Base-by-base conservation (phyloP, 192 early-diverging fungal genomes). In the Mortierella alpina region DNA sequence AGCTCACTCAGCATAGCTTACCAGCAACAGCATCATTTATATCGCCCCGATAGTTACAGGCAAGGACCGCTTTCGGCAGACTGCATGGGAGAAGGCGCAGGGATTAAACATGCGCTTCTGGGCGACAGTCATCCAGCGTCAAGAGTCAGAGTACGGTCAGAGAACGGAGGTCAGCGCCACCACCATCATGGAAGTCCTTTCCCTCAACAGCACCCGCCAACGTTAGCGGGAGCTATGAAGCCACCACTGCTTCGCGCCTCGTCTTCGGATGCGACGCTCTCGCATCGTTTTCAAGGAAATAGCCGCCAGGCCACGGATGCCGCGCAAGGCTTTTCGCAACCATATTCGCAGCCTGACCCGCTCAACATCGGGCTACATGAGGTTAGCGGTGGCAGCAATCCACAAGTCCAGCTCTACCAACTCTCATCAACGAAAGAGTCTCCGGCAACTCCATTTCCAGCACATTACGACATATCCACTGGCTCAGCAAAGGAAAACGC, bases 41-140 rank as follows among this genome's bases (percentile, higher is more conserved):
- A 51, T 60, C 50, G 22, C 17, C 64, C 46, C 54, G 75, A 70
- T 18, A 69, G 66, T 23, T 66, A 66, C 45, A 54, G 57, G 42
- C 51, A 66, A 50, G 76, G 76, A 23, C 68, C 76, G 40, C 54
- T 71, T 4, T 79, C 76, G 20, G 76, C 76, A 8, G 76, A 79
- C 44, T 64, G 66, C 55, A 18, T 59, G 13, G 44, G 68, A 12
- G 68, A 62, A 5, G 76, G 68, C n/a, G 76, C 69, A 39, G 60
- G 31, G 51, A 62, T 71, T 63, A 70, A 71, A 39, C 63, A 68
- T 7, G 75, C 64, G 6, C 48, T 79, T 6, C 44, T 71, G 23
- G 64, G 69, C 39, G 64, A 66, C 31, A 44, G 41, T 12, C 7
- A 13, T 50, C 67, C 61, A 13, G 42, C 41, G 4, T 20, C 61